Percentiles rank a stretch among this genome's conserved stretches.
Conservation (phyloP, 2,329 filamentous ascomycete species). For the Escovopsis sp. region DNA sequence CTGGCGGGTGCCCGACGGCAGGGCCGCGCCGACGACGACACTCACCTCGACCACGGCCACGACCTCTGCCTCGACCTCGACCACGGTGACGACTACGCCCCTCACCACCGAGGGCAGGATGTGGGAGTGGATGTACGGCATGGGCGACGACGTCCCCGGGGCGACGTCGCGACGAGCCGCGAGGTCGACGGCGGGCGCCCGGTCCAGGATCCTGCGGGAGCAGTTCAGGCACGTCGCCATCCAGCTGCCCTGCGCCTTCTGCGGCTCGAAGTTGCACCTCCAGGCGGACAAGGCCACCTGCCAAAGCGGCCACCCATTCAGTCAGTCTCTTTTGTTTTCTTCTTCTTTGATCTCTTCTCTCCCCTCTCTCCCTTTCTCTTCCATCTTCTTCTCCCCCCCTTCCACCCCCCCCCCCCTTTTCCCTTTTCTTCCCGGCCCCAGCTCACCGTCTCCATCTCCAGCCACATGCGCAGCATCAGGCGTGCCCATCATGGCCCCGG, state of each 20-base stretch:
- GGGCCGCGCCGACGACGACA: constrained; percentile 2
- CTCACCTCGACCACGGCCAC: not conserved
- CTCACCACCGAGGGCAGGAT: constrained; percentile 39
- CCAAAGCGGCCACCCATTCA: constrained; percentile 24
- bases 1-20: constrained; percentile 10
- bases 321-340: constrained; percentile 13
- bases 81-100: constrained; percentile 12
- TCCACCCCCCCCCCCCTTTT: not conserved
- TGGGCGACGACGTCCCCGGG: constrained; percentile 30
- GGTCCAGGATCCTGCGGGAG: constrained; percentile 16
- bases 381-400: not conserved
- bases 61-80: not conserved
- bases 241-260: constrained; percentile 33
- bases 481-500: constrained; percentile 38
- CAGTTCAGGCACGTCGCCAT: constrained; percentile 24
- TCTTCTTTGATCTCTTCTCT: not conserved
- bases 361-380: not conserved
- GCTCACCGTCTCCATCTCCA: constrained; percentile 8
- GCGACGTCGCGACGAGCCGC: constrained; percentile 15
- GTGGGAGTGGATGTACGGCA: constrained; percentile 46
- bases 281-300: constrained; percentile 24
- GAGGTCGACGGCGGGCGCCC: not conserved
- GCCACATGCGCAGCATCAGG: constrained; percentile 40
- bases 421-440: not conserved
- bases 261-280: constrained; percentile 20